phyloP scores from a whole-genome alignment of 176 grass and related monocot genomes.

The Zea mays region DNA sequence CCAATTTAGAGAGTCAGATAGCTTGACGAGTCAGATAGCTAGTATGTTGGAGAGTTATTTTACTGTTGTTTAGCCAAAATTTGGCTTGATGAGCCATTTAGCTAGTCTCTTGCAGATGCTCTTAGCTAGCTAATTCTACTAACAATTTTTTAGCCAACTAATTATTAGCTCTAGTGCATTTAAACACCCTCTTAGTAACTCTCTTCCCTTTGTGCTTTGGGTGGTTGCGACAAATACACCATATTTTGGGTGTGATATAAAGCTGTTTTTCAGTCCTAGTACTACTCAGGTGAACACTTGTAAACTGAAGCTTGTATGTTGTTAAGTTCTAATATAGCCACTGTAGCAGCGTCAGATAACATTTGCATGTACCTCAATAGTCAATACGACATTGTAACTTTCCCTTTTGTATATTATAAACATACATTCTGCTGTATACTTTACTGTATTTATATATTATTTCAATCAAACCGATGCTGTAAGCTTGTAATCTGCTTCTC shows the following conservation, averaged over 20 bases:
- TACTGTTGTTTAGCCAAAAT: too few relatives aligned
- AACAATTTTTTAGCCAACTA: too few relatives aligned
- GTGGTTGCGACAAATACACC: background rate
- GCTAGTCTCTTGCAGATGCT: too few relatives aligned
- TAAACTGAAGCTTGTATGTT: background rate
- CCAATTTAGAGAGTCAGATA: too few relatives aligned
- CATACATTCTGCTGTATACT: slow-evolving; percentile 2
- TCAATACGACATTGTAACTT: background rate
- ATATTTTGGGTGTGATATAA: background rate
- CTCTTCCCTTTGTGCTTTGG: background rate
- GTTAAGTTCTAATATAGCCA: slow-evolving; percentile 1
- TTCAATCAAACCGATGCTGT: background rate
- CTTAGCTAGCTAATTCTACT: too few relatives aligned
- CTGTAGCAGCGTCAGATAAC: background rate
- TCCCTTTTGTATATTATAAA: slow-evolving; percentile 7
- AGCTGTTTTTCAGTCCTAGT: slow-evolving; percentile 6
- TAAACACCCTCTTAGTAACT: background rate
- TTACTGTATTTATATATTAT: slow-evolving; percentile 4
- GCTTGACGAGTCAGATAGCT: too few relatives aligned
- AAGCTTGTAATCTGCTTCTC: background rate
- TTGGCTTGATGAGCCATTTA: too few relatives aligned
- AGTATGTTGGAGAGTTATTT: too few relatives aligned
- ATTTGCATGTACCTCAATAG: background rate
- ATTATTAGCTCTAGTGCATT: too few relatives aligned
- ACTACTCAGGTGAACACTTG: background rate